Evolutionary conservation across 768 basidiomycete genomes (phyloP).

Genomic region (Lepiota subincarnata): DNA sequence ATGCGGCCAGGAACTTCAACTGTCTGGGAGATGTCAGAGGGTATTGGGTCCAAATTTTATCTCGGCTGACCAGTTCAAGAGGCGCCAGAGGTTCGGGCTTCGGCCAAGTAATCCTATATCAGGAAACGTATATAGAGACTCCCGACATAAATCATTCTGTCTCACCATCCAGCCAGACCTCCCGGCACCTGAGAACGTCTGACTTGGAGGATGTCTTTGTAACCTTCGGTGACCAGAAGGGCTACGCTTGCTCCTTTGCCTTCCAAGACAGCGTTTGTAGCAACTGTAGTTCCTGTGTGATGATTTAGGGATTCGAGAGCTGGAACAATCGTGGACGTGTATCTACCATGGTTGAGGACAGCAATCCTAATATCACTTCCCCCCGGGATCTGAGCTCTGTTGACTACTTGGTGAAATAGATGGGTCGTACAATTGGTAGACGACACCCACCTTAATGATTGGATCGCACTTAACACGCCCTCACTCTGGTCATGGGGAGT

Average conservation of each 20-base stretch:
- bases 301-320: not conserved
- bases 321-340: not conserved
- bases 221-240: constrained; percentile 26
- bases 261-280: constrained; percentile 28
- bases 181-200: constrained; percentile 19
- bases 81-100: constrained; percentile 25
- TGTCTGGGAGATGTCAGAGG: constrained; percentile 14
- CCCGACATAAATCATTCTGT: not conserved
- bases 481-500: constrained; percentile 26
- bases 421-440: not conserved
- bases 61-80: constrained; percentile 22
- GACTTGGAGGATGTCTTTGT: constrained; percentile 17
- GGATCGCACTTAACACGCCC: constrained; percentile 22
- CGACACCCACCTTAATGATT: constrained; percentile 15
- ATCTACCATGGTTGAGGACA: constrained; percentile 21
- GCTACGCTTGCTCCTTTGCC: constrained; percentile 25
- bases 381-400: constrained; percentile 16
- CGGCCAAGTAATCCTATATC: constrained; percentile 23
- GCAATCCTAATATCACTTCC: constrained; percentile 11
- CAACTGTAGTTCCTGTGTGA: constrained; percentile 20
- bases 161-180: constrained; percentile 22
- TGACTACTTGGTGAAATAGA: not conserved
- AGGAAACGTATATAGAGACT: not conserved
- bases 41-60: not conserved
- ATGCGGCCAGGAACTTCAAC: constrained; percentile 26